A percentile compares a stretch with the other conserved stretches of the same genome.
Conservation (phyloP, 78 protist species). For the Protostelium mycophagum region DNA sequence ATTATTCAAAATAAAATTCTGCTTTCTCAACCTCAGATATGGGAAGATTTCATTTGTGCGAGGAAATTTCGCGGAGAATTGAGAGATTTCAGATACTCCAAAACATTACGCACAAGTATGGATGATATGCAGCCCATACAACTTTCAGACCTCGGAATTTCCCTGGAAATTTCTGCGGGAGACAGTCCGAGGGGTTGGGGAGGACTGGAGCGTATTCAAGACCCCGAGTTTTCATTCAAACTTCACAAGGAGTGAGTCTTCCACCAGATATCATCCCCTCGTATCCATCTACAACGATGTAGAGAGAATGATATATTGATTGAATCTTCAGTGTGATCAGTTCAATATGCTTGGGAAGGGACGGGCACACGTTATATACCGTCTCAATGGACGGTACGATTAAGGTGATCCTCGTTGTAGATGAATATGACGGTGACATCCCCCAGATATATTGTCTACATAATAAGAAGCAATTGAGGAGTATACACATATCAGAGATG, state of each 20-base stretch:
- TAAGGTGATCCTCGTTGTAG: conserved; percentile 14
- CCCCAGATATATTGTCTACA: conserved; percentile 24
- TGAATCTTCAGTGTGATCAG: conserved; percentile 13
- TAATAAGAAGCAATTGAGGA: conserved; percentile 61
- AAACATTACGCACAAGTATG: conserved; percentile 6
- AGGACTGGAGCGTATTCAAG: conserved; percentile 2
- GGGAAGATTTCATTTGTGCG: neutral
- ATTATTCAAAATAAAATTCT: neutral
- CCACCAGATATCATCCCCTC: neutral
- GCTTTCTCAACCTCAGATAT: neutral
- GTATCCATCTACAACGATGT: conserved; percentile 19
- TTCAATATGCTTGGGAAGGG: conserved; percentile 32
- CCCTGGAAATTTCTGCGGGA: neutral
- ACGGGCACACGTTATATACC: conserved; percentile 49
- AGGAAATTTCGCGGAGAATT: neutral
- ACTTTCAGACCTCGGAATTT: neutral
- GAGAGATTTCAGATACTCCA: neutral
- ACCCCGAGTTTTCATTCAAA: conserved; percentile 12
- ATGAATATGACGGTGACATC: too few relatives aligned
- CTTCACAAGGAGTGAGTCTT: conserved; percentile 52
- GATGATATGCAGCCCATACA: neutral
- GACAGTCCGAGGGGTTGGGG: conserved; percentile 25
- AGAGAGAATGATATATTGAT: too few relatives aligned
- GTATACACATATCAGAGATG: conserved; percentile 45
- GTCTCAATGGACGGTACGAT: conserved; percentile 64